Evolutionary conservation across 495 filamentous ascomycete genomes (phyloP).

Genomic region (Trichoderma reesei): DNA sequence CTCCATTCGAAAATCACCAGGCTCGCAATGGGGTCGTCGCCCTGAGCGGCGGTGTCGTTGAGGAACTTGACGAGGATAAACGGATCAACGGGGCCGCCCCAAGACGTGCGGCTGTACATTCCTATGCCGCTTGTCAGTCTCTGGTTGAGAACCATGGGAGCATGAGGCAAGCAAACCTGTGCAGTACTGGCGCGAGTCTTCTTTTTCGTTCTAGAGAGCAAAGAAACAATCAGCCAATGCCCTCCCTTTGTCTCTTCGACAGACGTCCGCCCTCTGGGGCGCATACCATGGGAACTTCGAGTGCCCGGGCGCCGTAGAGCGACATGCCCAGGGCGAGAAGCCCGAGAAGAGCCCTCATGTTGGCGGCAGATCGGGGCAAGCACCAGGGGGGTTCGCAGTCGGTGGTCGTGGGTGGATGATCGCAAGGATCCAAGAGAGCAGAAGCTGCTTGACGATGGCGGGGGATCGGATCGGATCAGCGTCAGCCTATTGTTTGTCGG

Average conservation of each 20-base stretch:
- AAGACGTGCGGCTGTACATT: constrained; percentile 88
- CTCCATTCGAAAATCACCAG: constrained; percentile 91
- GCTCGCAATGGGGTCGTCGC: constrained; percentile 66
- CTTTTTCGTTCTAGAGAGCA: constrained; percentile 53
- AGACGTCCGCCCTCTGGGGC: neutral
- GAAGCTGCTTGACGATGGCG: neutral
- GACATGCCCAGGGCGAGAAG: constrained; percentile 42
- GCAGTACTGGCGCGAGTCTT: constrained; percentile 76
- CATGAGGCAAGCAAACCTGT: constrained; percentile 32
- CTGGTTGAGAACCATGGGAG: constrained; percentile 12
- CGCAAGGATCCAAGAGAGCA: neutral
- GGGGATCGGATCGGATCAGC: neutral
- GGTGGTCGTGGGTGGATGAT: neutral
- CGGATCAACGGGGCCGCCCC: constrained; percentile 83
- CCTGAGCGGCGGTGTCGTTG: constrained; percentile 42
- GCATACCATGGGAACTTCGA: constrained; percentile 45
- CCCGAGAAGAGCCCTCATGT: constrained; percentile 45
- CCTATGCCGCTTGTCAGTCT: constrained; percentile 31
- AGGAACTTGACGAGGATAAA: constrained; percentile 80
- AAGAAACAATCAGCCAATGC: constrained; percentile 10
- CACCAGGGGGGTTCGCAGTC: neutral
- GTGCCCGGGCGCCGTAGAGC: constrained; percentile 44
- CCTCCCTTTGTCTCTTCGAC: neutral
- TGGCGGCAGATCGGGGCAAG: constrained; percentile 16
- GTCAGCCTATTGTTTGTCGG: too few species aligned